Evolutionary conservation across 352 stramenopile species (phyloP), one percentile per base, ranked within the genome.

Genomic region (Globisporangium paddicum): DNA sequence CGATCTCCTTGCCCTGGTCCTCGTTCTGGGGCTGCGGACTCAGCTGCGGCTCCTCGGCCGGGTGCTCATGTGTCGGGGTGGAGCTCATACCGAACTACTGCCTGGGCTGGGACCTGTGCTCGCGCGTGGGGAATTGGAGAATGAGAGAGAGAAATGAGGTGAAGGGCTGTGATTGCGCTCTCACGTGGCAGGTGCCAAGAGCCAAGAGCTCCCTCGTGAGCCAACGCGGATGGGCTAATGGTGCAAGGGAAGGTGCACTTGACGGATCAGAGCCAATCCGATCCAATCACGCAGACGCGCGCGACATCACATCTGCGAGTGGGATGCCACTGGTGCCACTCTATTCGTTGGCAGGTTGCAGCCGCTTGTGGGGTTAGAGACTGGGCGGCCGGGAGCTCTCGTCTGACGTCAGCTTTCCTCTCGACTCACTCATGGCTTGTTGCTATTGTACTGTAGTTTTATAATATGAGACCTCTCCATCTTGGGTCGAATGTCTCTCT

Each of bases 1-100:
- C 79, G 40, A 87, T 73, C 53, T 86, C 79, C 34, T 78, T 77
- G 23, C 69, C 40, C 60, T 60, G 63, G 34, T 48, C 60, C 68
- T 54, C 64, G 9, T 8, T 23, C 28, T 23, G 26, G 3, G 16
- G 7, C 47, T 54, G 26, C 9, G 16, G 47, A 1, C 16, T 48
- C 37, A 58, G 21, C 16, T 58, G 51, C 14, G 41, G 28, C 47
- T 28, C 23, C 6, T 35, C 19, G 14, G 37, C 37, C 37, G 10
- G 9, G 7, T 8, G 26, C 14, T 35, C 8, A 3, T 14, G 50
- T n/a, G 50, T 57, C 5, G 25, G 34, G 19, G 50, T 57, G 18
- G 23, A 21, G 49, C 13, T 51, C 9, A 14, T 50, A n/a, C n/a
- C n/a, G n/a, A n/a, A n/a, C n/a, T n/a, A n/a, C n/a, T n/a, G 52